Conservation (phyloP, 805 yeast genomes). For the Candida boleticola region DNA sequence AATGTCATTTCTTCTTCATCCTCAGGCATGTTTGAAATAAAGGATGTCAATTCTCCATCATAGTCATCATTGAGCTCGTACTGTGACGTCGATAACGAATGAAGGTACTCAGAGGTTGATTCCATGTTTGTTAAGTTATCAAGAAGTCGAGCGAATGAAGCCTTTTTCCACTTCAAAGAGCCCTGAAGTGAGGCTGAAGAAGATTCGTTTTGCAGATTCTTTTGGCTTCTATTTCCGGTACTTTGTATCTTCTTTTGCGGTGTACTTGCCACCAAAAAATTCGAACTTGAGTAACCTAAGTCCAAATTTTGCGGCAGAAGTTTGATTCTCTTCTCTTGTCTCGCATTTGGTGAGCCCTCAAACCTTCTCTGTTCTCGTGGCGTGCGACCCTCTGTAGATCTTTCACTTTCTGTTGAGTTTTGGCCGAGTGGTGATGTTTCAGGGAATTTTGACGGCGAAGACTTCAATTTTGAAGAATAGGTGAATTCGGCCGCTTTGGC, state of each 20-base stretch:
- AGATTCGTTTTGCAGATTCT: background rate
- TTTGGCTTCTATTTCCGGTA: background rate
- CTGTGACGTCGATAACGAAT: constrained; percentile 30
- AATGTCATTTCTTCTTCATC: constrained; percentile 67
- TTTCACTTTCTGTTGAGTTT: no score
- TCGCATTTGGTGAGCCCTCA: background rate
- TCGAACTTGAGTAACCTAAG: no score
- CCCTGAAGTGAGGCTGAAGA: background rate
- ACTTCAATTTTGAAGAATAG: background rate
- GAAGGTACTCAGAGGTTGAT: constrained; percentile 33
- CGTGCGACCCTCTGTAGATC: background rate
- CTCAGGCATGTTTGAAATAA: constrained; percentile 67
- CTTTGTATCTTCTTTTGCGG: constrained; percentile 3
- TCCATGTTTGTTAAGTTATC: constrained; percentile 26
- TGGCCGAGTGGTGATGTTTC: constrained; percentile 5
- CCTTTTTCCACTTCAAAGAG: constrained; percentile 9
- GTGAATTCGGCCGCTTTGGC: background rate
- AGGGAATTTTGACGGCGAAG: constrained; percentile 1
- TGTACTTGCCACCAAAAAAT: constrained; percentile 3
- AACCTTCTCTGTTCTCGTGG: no score
- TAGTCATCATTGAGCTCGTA: constrained; percentile 55
- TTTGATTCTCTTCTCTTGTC: background rate
- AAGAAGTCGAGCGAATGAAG: constrained; percentile 9
- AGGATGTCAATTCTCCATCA: constrained; percentile 63
- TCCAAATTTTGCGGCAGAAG: background rate